Evolutionary conservation across 257 asterid genomes (phyloP).

Genomic region (Gentiana straminea): DNA sequence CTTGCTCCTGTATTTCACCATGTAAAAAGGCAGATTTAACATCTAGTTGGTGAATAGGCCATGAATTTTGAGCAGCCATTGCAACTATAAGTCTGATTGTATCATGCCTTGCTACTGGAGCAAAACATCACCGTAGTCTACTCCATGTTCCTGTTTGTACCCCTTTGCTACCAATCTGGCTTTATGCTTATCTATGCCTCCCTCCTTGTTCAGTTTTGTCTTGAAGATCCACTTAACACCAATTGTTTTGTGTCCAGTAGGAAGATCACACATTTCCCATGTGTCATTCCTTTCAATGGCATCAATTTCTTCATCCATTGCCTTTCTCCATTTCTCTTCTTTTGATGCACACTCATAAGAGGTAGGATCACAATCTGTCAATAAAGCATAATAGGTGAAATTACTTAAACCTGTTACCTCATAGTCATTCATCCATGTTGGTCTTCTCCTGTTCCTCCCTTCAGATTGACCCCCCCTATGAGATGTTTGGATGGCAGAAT

Average conservation of each 20-base stretch:
- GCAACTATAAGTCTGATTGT: neutral
- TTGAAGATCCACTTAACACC: neutral
- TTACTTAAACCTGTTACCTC: neutral
- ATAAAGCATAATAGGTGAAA: neutral
- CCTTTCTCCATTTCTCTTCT: neutral
- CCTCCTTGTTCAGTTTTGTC: neutral
- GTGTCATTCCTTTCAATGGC: neutral
- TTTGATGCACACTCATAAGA: neutral
- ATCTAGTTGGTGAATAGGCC: neutral
- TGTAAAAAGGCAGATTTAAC: neutral
- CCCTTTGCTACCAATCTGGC: neutral
- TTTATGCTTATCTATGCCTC: neutral
- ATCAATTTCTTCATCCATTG: neutral
- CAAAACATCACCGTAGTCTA: neutral
- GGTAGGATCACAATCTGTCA: neutral
- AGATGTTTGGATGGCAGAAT: too few relatives aligned
- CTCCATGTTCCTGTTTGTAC: neutral
- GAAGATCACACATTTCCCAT: neutral
- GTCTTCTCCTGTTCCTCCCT: neutral
- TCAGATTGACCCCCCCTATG: accelerated
- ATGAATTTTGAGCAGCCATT: neutral
- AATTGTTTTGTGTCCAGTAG: neutral
- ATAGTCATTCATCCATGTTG: neutral
- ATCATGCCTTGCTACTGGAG: neutral
- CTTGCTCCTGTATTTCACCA: neutral